These are phyloP conservation scores for Boletus subparvulus DNA, from an alignment of 768 basidiomycete genomes.

Conservation along the genomic window DNA sequence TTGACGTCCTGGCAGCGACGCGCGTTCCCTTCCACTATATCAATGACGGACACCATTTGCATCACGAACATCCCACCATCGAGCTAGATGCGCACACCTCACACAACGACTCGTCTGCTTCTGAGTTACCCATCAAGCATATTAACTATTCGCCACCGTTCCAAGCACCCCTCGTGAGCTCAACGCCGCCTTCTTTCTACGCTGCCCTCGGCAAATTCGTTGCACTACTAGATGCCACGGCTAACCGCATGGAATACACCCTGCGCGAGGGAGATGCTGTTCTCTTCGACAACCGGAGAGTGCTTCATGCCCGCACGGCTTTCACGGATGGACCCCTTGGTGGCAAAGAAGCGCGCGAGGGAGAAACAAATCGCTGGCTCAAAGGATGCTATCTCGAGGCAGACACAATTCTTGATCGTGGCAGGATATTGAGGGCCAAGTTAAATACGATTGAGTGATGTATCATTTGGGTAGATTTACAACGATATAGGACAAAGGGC, in stretches of 20 bases:
- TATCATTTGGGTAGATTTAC: not conserved
- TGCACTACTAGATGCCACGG: constrained; percentile 50
- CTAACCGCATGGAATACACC: constrained; percentile 58
- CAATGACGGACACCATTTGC: constrained; percentile 85
- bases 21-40: constrained; percentile 89
- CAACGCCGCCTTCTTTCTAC: constrained; percentile 58
- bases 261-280: constrained; percentile 83
- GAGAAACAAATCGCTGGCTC: constrained; percentile 74
- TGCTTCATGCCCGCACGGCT: constrained; percentile 82
- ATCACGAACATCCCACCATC: constrained; percentile 72
- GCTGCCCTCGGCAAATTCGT: constrained; percentile 63
- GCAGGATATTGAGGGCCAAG: constrained; percentile 47
- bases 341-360: constrained; percentile 37
- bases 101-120: constrained; percentile 1
- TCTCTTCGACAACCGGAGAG: constrained; percentile 88
- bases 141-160: constrained; percentile 96
- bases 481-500: not conserved
- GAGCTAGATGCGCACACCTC: constrained; percentile 44
- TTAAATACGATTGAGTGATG: constrained; percentile 6
- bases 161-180: constrained; percentile 70
- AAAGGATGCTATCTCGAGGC: constrained; percentile 85
- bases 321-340: constrained; percentile 48
- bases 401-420: constrained; percentile 60
- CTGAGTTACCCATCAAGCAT: constrained; percentile 44
- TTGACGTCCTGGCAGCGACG: constrained; percentile 54